These are phyloP conservation scores for Stephanodiscus triporus DNA, from an alignment of 108 stramenopile species.

Conservation along the genomic window DNA sequence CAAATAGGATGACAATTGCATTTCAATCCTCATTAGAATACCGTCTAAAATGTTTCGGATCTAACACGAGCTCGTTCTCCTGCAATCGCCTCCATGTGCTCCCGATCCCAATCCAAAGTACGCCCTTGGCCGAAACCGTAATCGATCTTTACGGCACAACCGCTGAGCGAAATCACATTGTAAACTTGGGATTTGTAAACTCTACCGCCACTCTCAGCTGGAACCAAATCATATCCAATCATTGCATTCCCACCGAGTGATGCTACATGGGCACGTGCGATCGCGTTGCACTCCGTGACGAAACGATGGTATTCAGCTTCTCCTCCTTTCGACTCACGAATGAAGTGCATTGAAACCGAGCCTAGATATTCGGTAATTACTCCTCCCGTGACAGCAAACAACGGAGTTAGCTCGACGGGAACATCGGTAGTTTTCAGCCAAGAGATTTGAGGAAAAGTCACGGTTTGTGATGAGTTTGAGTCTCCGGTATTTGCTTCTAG, in stretches of 20 bases:
- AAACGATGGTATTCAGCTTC: slow-evolving; percentile 87
- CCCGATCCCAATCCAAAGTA: slow-evolving; percentile 18
- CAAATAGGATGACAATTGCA: no score
- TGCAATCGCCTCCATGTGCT: slow-evolving; percentile 8
- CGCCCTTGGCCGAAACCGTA: slow-evolving; percentile 32
- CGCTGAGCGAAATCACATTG: slow-evolving; percentile 82
- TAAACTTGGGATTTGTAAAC: slow-evolving; percentile 90
- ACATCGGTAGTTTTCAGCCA: slow-evolving; percentile 62
- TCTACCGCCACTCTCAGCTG: slow-evolving; percentile 86
- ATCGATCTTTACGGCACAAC: slow-evolving; percentile 70
- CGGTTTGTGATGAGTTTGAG: slow-evolving; percentile 6
- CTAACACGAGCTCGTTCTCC: slow-evolving; percentile 25
- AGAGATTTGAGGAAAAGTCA: slow-evolving; percentile 15
- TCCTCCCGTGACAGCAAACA: slow-evolving; percentile 72
- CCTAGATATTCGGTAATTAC: slow-evolving; percentile 83
- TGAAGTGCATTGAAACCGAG: slow-evolving; percentile 86
- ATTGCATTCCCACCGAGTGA: slow-evolving; percentile 92
- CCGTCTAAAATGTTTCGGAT: slow-evolving; percentile 24
- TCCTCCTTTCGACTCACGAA: slow-evolving; percentile 83
- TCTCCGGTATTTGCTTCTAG: neutral
- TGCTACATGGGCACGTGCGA: slow-evolving; percentile 88
- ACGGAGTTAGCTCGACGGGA: slow-evolving; percentile 81
- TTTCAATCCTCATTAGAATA: no score
- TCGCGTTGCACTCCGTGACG: slow-evolving; percentile 90
- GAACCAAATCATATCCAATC: slow-evolving; percentile 85